These are phyloP conservation scores for Ceratocystis colombiana DNA, from an alignment of 2,329 filamentous ascomycete species.

Conservation along the genomic window DNA sequence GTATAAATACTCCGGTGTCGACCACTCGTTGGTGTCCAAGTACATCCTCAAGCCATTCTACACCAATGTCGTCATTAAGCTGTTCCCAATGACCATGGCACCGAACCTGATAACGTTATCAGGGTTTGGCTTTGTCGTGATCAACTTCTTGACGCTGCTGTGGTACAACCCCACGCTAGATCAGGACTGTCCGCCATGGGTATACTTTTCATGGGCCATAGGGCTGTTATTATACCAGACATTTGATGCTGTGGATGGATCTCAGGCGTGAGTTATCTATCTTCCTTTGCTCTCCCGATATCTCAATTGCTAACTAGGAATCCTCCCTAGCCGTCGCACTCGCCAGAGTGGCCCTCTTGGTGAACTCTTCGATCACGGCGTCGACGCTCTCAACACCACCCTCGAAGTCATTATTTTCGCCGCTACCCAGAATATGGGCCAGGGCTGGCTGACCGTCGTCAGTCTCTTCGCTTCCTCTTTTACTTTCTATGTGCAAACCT, in stretches of 20 bases:
- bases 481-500: slow-evolving; percentile 98
- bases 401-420: slow-evolving; percentile 88
- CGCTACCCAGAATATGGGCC: slow-evolving; percentile 82
- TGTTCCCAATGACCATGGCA: slow-evolving; percentile 94
- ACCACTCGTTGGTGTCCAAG: slow-evolving; percentile 78
- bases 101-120: slow-evolving; percentile 78
- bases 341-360: slow-evolving; percentile 86
- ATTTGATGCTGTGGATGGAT: slow-evolving; percentile 92
- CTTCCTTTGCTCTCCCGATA: not conserved
- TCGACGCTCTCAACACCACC: slow-evolving; percentile 93
- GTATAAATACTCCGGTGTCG: slow-evolving; percentile 92
- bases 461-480: slow-evolving; percentile 73
- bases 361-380: slow-evolving; percentile 94
- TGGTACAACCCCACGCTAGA: slow-evolving; percentile 96
- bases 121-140: slow-evolving; percentile 79
- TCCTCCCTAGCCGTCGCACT: slow-evolving; percentile 61
- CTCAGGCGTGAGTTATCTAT: slow-evolving; percentile 63
- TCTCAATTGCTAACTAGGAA: slow-evolving; percentile 11
- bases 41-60: slow-evolving; percentile 98
- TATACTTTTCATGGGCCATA: slow-evolving; percentile 82
- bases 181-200: slow-evolving; percentile 87
- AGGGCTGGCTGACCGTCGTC: slow-evolving; percentile 79
- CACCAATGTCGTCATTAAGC: slow-evolving; percentile 83
- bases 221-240: slow-evolving; percentile 96
- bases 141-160: slow-evolving; percentile 81